Percentiles rank a stretch among this genome's conserved stretches.
phyloP scores from a whole-genome alignment of 805 yeast genomes.

The Myxozyma sirexii region DNA sequence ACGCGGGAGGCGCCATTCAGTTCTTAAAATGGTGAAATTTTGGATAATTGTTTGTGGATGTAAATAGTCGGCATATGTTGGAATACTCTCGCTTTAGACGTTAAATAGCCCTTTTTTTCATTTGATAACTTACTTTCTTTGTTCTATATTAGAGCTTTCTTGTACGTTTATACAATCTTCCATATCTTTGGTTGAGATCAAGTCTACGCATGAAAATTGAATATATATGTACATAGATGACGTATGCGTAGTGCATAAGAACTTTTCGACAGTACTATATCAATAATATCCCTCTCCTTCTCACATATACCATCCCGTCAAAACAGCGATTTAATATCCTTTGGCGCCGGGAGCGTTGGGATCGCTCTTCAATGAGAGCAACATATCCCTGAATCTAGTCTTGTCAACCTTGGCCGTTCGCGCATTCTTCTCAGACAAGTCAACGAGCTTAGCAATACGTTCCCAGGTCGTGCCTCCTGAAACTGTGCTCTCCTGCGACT shows the following conservation, averaged over 20 bases:
- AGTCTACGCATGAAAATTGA: too few relatives aligned
- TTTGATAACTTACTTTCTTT: not conserved
- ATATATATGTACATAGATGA: too few relatives aligned
- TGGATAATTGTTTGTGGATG: not conserved
- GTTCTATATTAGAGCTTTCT: not conserved
- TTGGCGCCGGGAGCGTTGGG: slow-evolving; percentile 76
- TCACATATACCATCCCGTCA: not conserved
- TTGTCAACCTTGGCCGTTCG: slow-evolving; percentile 56
- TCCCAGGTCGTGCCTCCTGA: slow-evolving; percentile 60
- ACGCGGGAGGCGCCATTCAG: slow-evolving; percentile 16
- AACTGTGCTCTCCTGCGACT: slow-evolving; percentile 64
- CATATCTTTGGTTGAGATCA: too few relatives aligned
- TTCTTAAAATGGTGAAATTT: slow-evolving; percentile 14
- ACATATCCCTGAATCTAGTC: slow-evolving; percentile 66
- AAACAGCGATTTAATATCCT: slow-evolving; percentile 49
- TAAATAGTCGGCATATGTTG: not conserved
- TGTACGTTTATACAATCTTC: too few relatives aligned
- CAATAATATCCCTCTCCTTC: not conserved
- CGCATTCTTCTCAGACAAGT: slow-evolving; percentile 49
- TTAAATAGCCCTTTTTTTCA: not conserved
- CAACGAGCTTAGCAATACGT: slow-evolving; percentile 56
- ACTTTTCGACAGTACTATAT: not conserved
- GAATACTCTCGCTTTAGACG: not conserved
- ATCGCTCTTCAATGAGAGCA: slow-evolving; percentile 67
- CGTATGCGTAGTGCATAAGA: too few relatives aligned